Conservation (phyloP, 2,329 filamentous ascomycete genomes). For the Zopfia rhizophila region DNA sequence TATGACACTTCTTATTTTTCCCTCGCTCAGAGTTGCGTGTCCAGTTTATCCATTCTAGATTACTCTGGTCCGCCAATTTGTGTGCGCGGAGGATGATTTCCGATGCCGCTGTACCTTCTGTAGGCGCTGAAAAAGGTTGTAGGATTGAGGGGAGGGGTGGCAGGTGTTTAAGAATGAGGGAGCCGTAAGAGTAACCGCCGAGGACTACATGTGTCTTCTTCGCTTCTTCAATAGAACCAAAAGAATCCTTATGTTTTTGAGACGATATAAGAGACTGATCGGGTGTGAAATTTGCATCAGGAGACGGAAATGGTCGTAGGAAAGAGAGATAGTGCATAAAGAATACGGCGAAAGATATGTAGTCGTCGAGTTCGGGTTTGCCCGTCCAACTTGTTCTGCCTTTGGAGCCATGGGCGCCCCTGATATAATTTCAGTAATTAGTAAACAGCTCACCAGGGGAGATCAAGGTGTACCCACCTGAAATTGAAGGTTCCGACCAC, state of each 20-base stretch:
- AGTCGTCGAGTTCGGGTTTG: constrained; percentile 83
- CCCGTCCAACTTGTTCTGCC: constrained; percentile 90
- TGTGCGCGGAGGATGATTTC: constrained; percentile 77
- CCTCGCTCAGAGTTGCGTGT: constrained; percentile 35
- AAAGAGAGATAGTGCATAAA: constrained; percentile 76
- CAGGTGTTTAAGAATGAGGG: constrained; percentile 79
- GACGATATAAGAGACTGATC: constrained; percentile 24
- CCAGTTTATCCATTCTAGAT: constrained; percentile 53
- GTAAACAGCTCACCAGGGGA: not conserved
- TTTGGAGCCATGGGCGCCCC: constrained; percentile 78
- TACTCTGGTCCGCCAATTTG: constrained; percentile 73
- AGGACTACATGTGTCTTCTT: constrained; percentile 59
- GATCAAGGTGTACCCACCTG: constrained; percentile 69
- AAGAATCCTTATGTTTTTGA: not conserved
- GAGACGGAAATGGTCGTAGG: constrained; percentile 51
- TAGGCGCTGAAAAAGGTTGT: constrained; percentile 65
- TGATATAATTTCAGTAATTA: constrained; percentile 47
- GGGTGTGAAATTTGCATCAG: constrained; percentile 25
- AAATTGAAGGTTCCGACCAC: constrained; percentile 93
- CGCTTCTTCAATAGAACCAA: not conserved
- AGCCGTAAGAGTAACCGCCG: constrained; percentile 91
- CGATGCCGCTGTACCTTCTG: constrained; percentile 67
- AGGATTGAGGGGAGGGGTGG: constrained; percentile 69
- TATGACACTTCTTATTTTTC: constrained; percentile 40
- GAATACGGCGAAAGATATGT: constrained; percentile 83